Evolutionary conservation across 345 rosid genomes (phyloP), one percentile per base, ranked within the genome.

Genomic region (Salix viminalis): DNA sequence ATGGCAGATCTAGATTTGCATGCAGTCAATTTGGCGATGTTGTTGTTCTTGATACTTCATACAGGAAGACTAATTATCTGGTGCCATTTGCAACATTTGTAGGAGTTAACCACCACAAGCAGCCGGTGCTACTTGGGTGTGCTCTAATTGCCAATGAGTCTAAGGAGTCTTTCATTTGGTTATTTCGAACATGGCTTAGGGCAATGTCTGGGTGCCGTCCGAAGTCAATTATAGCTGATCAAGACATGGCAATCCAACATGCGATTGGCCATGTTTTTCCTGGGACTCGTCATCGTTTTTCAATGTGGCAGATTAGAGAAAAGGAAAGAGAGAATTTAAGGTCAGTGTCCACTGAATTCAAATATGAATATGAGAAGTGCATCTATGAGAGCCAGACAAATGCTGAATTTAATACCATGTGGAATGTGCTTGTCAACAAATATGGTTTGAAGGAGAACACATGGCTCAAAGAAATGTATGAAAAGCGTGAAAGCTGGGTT

Each of bases 11-110:
- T 54, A 90, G 99, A 84, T 93, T 88, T 76, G 87, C 94, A 16
- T 87, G 97, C 79, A 91, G 95, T 82, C 97, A 92, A 71, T 94
- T 92, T 56, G 94, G 97, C 32, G 97, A 94, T 87, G 83, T 82
- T 1, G 41, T 94, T 73, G 82, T 89, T 34, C 82, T 92, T 8
- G 94, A 94, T 82, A 90, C 97, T 77, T 92, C 97, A 2, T 92
- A 91, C 79, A 89, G 91, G 84, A 86, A 81, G 79, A 84, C 84
- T 80, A 83, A 76, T 79, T 84, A 85, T 81, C 70, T 84, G 41
- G 87, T 91, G 72, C 97, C 97, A 8, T 93, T 92, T 76, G 97
- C 96, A 69, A 88, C 95, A 30, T 88, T 94, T 79, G 75, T 89
- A 11, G 98, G 97, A 67, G 84, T 91, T 77, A 92, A 94, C 84